Conservation (phyloP, 2,329 filamentous ascomycete genomes). For the Colletotrichum musae region DNA sequence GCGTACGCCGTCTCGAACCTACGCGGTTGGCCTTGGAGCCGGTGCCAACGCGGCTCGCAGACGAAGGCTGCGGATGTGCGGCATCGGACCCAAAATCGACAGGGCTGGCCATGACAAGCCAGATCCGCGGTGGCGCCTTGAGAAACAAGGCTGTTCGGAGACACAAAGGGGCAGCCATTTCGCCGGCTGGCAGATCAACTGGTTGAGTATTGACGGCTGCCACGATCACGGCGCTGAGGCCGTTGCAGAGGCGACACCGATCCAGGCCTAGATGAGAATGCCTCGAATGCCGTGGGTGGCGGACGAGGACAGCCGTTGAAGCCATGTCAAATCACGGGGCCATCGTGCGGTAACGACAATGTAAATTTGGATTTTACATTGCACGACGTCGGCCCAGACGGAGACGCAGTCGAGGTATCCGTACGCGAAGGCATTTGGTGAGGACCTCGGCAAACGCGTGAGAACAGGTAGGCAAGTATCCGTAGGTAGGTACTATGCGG, state of each 20-base stretch:
- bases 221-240: neutral
- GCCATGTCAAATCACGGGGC: neutral
- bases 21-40: neutral
- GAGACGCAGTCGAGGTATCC: no score
- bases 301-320: neutral
- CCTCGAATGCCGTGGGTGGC: neutral
- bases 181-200: slow-evolving; percentile 7
- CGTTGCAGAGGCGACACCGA: slow-evolving; percentile 14
- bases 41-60: no score
- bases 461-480: no score
- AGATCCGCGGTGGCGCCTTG: slow-evolving; percentile 3
- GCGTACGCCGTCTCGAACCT: neutral
- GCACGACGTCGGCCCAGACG: no score
- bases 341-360: neutral
- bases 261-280: neutral
- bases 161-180: neutral
- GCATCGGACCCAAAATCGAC: slow-evolving; percentile 4
- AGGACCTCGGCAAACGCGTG: no score
- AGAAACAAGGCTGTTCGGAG: neutral
- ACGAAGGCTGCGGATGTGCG: neutral
- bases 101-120: slow-evolving; percentile 9
- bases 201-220: slow-evolving; percentile 12
- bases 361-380: neutral
- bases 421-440: no score
- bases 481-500: no score